Evolutionary conservation across 208 protist genomes (phyloP).

Genomic region (Trypanosoma melophagium): DNA sequence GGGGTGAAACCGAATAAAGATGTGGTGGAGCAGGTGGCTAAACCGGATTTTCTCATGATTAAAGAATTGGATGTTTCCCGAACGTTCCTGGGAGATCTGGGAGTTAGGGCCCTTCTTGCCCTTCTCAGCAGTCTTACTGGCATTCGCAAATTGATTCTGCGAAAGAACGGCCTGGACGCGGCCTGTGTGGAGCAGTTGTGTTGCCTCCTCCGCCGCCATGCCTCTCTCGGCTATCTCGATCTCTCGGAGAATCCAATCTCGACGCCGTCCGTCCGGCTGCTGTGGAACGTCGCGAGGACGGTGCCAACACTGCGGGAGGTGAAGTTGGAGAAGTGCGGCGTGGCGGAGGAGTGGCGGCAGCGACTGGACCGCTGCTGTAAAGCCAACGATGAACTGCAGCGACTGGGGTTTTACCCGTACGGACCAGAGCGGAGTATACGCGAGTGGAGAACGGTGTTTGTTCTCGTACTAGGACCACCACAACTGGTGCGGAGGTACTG

Average conservation of each 20-base stretch:
- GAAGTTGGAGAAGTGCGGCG: conserved; percentile 45
- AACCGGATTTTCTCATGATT: conserved; percentile 54
- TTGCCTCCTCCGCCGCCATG: conserved; percentile 40
- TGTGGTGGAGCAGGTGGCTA: conserved; percentile 52
- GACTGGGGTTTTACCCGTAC: conserved; percentile 41
- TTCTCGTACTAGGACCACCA: conserved; percentile 54
- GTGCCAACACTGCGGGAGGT: conserved; percentile 42
- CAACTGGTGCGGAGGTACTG: conserved; percentile 49
- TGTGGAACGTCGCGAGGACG: conserved; percentile 60
- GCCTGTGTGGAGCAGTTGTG: conserved; percentile 66
- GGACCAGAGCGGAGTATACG: conserved; percentile 41
- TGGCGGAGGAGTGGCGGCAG: conserved; percentile 63
- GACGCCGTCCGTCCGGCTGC: conserved; percentile 52
- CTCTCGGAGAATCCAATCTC: conserved; percentile 68
- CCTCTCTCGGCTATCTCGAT: conserved; percentile 52
- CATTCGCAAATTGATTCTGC: conserved; percentile 53
- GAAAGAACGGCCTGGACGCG: conserved; percentile 64
- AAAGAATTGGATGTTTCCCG: conserved; percentile 60
- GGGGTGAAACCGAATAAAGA: conserved; percentile 67
- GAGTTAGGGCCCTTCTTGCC: conserved; percentile 68
- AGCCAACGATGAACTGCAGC: conserved; percentile 46
- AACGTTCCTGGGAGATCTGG: conserved; percentile 74
- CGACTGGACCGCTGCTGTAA: conserved; percentile 65
- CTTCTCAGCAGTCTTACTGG: conserved; percentile 62
- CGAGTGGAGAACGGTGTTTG: conserved; percentile 67